Conservation (phyloP, 2,329 filamentous ascomycete genomes). For the Fusarium newnesense region DNA sequence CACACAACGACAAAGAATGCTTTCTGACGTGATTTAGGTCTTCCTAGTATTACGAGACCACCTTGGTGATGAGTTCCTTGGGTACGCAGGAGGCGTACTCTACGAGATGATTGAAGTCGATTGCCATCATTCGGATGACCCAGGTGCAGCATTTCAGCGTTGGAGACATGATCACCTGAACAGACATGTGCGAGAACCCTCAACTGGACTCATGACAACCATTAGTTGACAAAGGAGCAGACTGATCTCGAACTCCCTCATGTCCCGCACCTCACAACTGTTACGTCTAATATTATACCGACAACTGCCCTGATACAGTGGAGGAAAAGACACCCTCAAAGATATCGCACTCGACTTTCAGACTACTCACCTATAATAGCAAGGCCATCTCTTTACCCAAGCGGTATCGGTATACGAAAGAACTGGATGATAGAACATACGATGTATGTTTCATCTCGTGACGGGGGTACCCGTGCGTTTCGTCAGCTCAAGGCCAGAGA, state of each 20-base stretch:
- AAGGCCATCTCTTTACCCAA: conserved; percentile 23
- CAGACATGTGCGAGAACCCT: conserved; percentile 50
- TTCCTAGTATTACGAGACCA: conserved; percentile 56
- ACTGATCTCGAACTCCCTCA: conserved; percentile 57
- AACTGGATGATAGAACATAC: conserved; percentile 57
- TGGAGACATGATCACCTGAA: conserved; percentile 58
- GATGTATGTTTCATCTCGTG: conserved; percentile 53
- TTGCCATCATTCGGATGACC: conserved; percentile 56
- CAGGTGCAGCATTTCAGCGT: conserved; percentile 57
- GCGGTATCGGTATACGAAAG: conserved; percentile 51
- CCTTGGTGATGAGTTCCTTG: conserved; percentile 57
- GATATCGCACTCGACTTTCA: conserved; percentile 54
- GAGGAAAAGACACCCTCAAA: conserved; percentile 50
- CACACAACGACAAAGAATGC: not conserved
- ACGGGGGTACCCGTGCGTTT: conserved; percentile 51
- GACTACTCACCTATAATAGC: conserved; percentile 45
- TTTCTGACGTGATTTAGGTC: conserved; percentile 43
- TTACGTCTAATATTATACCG: conserved; percentile 54
- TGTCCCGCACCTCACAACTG: conserved; percentile 58
- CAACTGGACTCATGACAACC: not conserved
- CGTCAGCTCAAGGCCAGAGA: conserved; percentile 52
- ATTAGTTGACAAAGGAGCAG: conserved; percentile 41
- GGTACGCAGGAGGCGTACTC: conserved; percentile 56
- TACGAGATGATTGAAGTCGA: conserved; percentile 60
- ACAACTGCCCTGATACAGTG: conserved; percentile 51